Evolutionary conservation across 148 eudicot genomes (phyloP), one percentile per base, ranked within the genome.

Genomic region (Rheum nobile): DNA sequence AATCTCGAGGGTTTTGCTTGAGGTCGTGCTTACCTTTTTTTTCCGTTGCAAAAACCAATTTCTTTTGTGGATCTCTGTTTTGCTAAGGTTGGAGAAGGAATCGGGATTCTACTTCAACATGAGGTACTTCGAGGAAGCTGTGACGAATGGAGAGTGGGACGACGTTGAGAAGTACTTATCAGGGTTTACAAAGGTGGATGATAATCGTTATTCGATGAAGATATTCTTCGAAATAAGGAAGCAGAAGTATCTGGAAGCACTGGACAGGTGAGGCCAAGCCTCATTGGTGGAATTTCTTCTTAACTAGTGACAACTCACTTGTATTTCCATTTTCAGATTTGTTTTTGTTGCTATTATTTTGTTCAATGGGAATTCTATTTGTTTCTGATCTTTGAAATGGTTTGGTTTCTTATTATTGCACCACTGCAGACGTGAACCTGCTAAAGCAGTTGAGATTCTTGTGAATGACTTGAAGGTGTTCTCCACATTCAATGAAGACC

Each of bases 191-290:
- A 86, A 84, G 74, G 83, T 89, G 57, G 85, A 86, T 29, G 90
- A 86, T 74, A 89, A 89, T 52, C 84, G 93, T 11, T 84, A 89
- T 78, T 89, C 93, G 3, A 81, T 85, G 90, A 87, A 89, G 52
- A 83, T 87, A 46, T 89, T 83, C 81, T 89, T 89, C 13, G 93
- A 89, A 82, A 81, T 89, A 71, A 84, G 90, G 63, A 89, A 89
- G 74, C 93, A 87, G 77, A 89, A 84, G 72, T 89, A 85, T 78
- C 82, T 89, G 17, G 93, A 89, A 80, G 88, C 93, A 24, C 67
- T 89, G 22, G 93, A 89, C 71, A 79, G 48, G 72, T 70, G 38
- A 70, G 48, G 10, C 39, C 21, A 24, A 63, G n/a, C 2, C 38
- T 63, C 32, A 63, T 32, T 4, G 77, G 89, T 88, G 32, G 67